A percentile compares a stretch with the other conserved stretches of the same genome.
Evolutionary conservation across 495 filamentous ascomycete species (phyloP).

Genomic region (Neurospora sp.): DNA sequence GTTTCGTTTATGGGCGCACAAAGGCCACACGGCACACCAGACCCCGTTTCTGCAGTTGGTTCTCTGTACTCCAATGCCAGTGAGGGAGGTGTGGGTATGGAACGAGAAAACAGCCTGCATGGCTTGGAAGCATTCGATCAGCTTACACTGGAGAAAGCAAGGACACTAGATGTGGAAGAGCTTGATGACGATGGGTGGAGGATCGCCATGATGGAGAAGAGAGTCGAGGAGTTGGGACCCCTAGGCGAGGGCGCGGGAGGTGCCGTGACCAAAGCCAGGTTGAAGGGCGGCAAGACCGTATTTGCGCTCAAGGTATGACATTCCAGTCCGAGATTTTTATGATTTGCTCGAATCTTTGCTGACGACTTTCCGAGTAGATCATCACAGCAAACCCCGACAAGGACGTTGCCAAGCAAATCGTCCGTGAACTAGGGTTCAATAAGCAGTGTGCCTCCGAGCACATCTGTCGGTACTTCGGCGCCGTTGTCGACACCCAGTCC

Average conservation of each 20-base stretch:
- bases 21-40: constrained; percentile 54
- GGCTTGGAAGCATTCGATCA: constrained; percentile 63
- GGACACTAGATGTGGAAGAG: constrained; percentile 80
- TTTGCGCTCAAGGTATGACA: constrained; percentile 86
- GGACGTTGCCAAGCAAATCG: constrained; percentile 94
- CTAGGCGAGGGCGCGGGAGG: constrained; percentile 93
- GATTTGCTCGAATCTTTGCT: constrained; percentile 3
- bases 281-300: constrained; percentile 84
- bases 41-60: constrained; percentile 79
- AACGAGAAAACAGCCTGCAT: constrained; percentile 61
- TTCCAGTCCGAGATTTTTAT: background rate
- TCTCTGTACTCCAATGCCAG: constrained; percentile 69
- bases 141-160: constrained; percentile 66
- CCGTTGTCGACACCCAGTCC: constrained; percentile 84
- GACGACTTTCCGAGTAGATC: constrained; percentile 47
- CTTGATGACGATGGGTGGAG: constrained; percentile 92
- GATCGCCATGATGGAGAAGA: constrained; percentile 77
- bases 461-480: constrained; percentile 95
- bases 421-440: constrained; percentile 93
- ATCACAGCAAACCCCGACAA: constrained; percentile 97
- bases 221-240: constrained; percentile 79
- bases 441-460: constrained; percentile 89
- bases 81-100: constrained; percentile 55
- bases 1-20: constrained; percentile 55
- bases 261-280: constrained; percentile 81